Evolutionary conservation across 768 basidiomycete species (phyloP).

Genomic region (Kwoniella sp.): DNA sequence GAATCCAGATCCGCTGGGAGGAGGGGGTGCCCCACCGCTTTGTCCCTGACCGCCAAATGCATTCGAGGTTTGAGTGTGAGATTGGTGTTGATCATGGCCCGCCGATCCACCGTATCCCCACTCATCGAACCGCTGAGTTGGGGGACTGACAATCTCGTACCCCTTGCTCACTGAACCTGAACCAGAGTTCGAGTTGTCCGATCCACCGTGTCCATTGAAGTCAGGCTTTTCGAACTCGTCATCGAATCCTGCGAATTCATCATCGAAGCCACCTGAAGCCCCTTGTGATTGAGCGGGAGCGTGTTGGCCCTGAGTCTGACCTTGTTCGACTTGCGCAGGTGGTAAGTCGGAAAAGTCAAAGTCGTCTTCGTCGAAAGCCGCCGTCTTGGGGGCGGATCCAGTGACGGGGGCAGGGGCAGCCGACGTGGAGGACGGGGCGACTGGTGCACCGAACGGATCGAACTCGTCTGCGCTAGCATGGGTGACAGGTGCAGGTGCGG

Average conservation of each 20-base stretch:
- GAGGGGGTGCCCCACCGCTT: constrained; percentile 6
- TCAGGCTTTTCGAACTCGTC: constrained; percentile 53
- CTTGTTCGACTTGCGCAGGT: constrained; percentile 42
- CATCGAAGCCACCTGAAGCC: constrained; percentile 43
- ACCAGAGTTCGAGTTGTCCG: constrained; percentile 21
- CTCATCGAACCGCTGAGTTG: constrained; percentile 27
- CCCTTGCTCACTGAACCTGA: constrained; percentile 29
- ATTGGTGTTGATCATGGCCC: background rate
- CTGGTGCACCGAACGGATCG: constrained; percentile 42
- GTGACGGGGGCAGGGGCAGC: constrained; percentile 2
- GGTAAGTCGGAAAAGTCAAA: constrained; percentile 51
- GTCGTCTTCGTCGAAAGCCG: constrained; percentile 52
- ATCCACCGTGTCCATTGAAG: constrained; percentile 22
- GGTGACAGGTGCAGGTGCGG: constrained; percentile 3
- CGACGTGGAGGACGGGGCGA: constrained; percentile 23
- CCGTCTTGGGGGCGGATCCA: constrained; percentile 9
- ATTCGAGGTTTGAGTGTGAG: constrained; percentile 6
- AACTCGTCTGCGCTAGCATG: constrained; percentile 28
- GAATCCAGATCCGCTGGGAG: constrained; percentile 27
- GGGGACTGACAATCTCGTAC: constrained; percentile 52
- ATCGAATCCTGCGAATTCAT: constrained; percentile 55
- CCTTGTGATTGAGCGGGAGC: background rate
- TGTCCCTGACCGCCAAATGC: background rate
- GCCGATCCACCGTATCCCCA: constrained; percentile 31
- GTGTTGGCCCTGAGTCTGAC: constrained; percentile 3